These are phyloP conservation scores for Tausonia pullulans DNA, from an alignment of 1,284 basidiomycete species.

Conservation along the genomic window DNA sequence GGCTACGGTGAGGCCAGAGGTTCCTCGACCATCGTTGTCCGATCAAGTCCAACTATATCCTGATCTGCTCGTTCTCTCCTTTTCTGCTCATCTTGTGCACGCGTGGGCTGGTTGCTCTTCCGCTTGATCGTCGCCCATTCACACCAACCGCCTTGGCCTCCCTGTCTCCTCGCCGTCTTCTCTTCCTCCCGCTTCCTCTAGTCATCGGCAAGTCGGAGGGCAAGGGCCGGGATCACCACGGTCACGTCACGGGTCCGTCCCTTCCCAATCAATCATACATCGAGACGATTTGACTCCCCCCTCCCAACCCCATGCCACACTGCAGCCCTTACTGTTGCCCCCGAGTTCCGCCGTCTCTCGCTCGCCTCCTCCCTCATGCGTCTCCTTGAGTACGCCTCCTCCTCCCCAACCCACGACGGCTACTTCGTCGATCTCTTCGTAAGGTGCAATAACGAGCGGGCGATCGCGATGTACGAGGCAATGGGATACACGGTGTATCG, in stretches of 20 bases:
- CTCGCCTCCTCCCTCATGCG: constrained; percentile 72
- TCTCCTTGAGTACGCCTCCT: constrained; percentile 68
- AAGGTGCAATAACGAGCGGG: constrained; percentile 51
- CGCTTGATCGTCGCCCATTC: not conserved
- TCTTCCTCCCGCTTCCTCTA: constrained; percentile 26
- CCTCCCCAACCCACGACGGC: constrained; percentile 53
- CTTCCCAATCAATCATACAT: not conserved
- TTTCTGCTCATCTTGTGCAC: not conserved
- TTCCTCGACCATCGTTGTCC: too few relatives aligned
- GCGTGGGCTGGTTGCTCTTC: too few relatives aligned
- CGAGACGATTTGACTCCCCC: not conserved
- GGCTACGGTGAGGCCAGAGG: constrained; percentile 51
- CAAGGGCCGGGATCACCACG: constrained; percentile 58
- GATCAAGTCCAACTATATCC: constrained; percentile 24
- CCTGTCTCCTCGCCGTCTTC: not conserved
- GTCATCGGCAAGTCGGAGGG: constrained; percentile 83
- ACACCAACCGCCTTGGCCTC: constrained; percentile 2
- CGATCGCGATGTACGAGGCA: constrained; percentile 72
- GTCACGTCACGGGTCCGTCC: constrained; percentile 55
- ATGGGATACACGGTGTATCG: constrained; percentile 79
- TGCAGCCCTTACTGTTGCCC: constrained; percentile 70
- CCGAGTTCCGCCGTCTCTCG: constrained; percentile 73
- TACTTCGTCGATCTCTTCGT: constrained; percentile 88
- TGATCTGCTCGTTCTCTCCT: constrained; percentile 7
- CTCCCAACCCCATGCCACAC: not conserved